phyloP scores from a whole-genome alignment of 2,329 filamentous ascomycete species.

The Didymella keratinophila region DNA sequence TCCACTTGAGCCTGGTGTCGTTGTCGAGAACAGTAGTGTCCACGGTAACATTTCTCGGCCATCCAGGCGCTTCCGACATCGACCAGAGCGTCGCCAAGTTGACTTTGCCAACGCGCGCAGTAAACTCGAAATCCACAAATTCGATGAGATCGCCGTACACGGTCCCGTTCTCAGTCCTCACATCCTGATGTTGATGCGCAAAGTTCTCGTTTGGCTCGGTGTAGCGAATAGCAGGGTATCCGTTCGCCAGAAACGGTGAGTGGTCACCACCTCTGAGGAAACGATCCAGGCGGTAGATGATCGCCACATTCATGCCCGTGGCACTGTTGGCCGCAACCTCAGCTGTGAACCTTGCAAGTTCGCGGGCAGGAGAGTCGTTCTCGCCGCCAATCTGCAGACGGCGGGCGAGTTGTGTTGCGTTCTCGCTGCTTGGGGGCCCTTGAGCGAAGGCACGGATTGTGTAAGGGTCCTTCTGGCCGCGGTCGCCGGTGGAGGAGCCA shows the following conservation, averaged over 20 bases:
- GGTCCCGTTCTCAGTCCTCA: conserved; percentile 58
- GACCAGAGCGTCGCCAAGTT: conserved; percentile 64
- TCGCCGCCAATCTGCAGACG: conserved; percentile 56
- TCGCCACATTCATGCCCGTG: conserved; percentile 63
- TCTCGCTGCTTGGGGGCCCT: conserved; percentile 57
- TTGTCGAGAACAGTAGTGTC: conserved; percentile 59
- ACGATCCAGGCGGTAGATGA: conserved; percentile 65
- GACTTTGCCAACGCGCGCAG: conserved; percentile 62
- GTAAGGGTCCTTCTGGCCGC: conserved; percentile 57
- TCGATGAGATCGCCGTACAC: conserved; percentile 65
- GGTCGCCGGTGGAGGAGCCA: conserved; percentile 58
- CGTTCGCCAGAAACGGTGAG: conserved; percentile 62
- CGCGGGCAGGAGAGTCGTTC: conserved; percentile 63
- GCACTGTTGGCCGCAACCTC: conserved; percentile 62
- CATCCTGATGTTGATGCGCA: conserved; percentile 65
- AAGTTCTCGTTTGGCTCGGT: conserved; percentile 67
- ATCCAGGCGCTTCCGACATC: conserved; percentile 61
- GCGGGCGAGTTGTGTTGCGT: conserved; percentile 46
- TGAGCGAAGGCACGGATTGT: conserved; percentile 65
- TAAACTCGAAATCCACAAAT: conserved; percentile 66
- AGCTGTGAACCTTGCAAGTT: conserved; percentile 63
- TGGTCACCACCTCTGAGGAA: conserved; percentile 67
- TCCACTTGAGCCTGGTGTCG: conserved; percentile 61
- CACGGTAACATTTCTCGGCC: conserved; percentile 59
- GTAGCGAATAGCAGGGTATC: conserved; percentile 64